Conservation (phyloP, 2,329 filamentous ascomycete species). For the Pyricularia grisea region DNA sequence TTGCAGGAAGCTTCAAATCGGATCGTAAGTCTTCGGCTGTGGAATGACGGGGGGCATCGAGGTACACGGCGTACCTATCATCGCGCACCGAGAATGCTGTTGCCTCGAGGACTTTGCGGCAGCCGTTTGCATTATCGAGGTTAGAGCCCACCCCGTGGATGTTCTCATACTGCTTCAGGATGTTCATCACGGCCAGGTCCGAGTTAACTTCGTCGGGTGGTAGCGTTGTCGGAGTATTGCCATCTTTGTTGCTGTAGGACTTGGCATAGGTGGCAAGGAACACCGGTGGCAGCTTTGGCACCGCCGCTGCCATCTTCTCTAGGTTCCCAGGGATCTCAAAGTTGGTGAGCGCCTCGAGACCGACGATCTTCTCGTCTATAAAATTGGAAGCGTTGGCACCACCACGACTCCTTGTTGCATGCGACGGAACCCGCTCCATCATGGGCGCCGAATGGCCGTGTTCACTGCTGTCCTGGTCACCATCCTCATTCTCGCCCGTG, state of each 20-base stretch:
- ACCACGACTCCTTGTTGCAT: slow-evolving; percentile 52
- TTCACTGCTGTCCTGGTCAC: slow-evolving; percentile 38
- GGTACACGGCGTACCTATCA: slow-evolving; percentile 38
- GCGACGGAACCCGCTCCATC: slow-evolving; percentile 57
- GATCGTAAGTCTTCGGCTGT: slow-evolving; percentile 37
- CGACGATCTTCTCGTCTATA: slow-evolving; percentile 46
- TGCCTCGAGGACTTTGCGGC: slow-evolving; percentile 45
- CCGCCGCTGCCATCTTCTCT: slow-evolving; percentile 42
- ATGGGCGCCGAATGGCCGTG: slow-evolving; percentile 33
- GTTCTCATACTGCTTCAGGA: slow-evolving; percentile 34
- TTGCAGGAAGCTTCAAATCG: slow-evolving; percentile 35
- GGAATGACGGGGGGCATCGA: slow-evolving; percentile 29
- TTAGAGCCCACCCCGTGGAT: slow-evolving; percentile 44
- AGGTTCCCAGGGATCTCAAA: slow-evolving; percentile 51
- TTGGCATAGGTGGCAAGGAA: slow-evolving; percentile 51
- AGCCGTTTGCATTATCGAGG: slow-evolving; percentile 42
- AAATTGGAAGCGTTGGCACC: slow-evolving; percentile 43
- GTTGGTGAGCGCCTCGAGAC: slow-evolving; percentile 50
- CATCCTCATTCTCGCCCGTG: slow-evolving; percentile 40
- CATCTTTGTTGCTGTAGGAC: slow-evolving; percentile 44
- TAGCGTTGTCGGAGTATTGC: slow-evolving; percentile 44
- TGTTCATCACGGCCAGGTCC: slow-evolving; percentile 3
- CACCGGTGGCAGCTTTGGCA: slow-evolving; percentile 49
- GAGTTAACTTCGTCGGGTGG: slow-evolving; percentile 37
- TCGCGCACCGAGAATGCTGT: slow-evolving; percentile 38